These are phyloP conservation scores for Apiospora pterosperma DNA, from an alignment of 2,329 filamentous ascomycete species.

Conservation along the genomic window DNA sequence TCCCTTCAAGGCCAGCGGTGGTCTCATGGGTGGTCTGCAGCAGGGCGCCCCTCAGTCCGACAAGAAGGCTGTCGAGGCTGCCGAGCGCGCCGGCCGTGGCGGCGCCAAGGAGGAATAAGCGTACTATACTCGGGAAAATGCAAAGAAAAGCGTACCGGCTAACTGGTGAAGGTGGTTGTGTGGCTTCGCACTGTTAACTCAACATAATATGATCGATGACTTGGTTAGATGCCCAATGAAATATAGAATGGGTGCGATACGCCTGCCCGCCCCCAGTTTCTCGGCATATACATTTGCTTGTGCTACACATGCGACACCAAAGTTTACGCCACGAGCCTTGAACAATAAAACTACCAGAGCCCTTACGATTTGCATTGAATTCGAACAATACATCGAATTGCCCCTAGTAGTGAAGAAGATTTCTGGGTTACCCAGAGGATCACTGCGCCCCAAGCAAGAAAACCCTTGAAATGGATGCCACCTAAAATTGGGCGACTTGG, in stretches of 20 bases:
- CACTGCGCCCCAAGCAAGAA: too few relatives aligned
- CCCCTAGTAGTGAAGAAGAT: neutral
- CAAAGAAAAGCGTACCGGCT: neutral
- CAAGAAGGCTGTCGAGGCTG: conserved; percentile 80
- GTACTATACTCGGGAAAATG: neutral
- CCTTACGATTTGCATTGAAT: neutral
- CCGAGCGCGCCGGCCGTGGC: conserved; percentile 70
- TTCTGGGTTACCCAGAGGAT: too few relatives aligned
- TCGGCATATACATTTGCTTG: neutral
- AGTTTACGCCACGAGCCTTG: neutral
- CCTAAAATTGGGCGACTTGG: neutral
- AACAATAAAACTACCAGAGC: neutral
- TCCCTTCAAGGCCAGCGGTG: conserved; percentile 84
- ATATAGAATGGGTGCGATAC: neutral
- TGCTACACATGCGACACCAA: neutral
- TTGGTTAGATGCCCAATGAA: conserved; percentile 2
- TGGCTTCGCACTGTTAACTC: neutral
- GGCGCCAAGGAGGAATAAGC: conserved; percentile 69
- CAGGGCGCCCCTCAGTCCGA: conserved; percentile 80
- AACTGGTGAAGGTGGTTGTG: neutral
- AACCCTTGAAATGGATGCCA: neutral
- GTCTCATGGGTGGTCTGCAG: conserved; percentile 78
- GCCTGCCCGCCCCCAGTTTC: neutral
- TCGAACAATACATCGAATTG: neutral
- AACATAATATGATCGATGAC: conserved; percentile 5